Evolutionary conservation across 2,329 filamentous ascomycete species (phyloP), one percentile per base, ranked within the genome.

Genomic region (Torrubiella hemipterigena): DNA sequence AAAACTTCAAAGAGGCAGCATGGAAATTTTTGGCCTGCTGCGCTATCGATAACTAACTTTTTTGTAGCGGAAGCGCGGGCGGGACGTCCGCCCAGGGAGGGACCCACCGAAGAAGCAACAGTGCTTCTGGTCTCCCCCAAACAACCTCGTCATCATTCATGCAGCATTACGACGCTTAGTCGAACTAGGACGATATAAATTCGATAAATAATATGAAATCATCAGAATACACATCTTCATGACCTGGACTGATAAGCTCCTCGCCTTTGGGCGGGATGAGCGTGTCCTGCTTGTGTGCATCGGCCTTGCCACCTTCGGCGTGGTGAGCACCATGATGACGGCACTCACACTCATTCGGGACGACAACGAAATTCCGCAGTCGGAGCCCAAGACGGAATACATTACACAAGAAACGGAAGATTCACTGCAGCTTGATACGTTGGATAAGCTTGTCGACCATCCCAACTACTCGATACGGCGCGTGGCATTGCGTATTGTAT

Each of bases 351-450:
- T 67, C 33, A 72, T 78, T 42, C 68, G 75, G 41, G 63, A 74
- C 43, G 64, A 77, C 32, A 78, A 78, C 40, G 68, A 77, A 51
- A 71, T 91, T 46, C 73, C 73, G 37, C 68, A 73, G 21, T 49
- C 61, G 22, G 70, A 75, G 37, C 74, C 74, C 21, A 77, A 79
- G 49, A 72, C 79, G 30, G 72, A 78, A 42, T 81, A 82, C 49
- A 81, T 84, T 40, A 81, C 75, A 11, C 77, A 85, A 50, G 74
- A 80, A 16, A 82, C 78, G 3, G 80, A 86, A 46, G 79, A 85
- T 47, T 70, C 78, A 3, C 61, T 86, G 25, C 70, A 75, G 35
- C 48, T 75, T 9, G 63, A 67, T 25, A 86, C 81, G 0, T 61
- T 87, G 8, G 63, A 75, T 31, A 79, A 73, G 40, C 65, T 87